Evolutionary conservation across 1,284 basidiomycete species (phyloP).

Genomic region (Malassezia dermatis): DNA sequence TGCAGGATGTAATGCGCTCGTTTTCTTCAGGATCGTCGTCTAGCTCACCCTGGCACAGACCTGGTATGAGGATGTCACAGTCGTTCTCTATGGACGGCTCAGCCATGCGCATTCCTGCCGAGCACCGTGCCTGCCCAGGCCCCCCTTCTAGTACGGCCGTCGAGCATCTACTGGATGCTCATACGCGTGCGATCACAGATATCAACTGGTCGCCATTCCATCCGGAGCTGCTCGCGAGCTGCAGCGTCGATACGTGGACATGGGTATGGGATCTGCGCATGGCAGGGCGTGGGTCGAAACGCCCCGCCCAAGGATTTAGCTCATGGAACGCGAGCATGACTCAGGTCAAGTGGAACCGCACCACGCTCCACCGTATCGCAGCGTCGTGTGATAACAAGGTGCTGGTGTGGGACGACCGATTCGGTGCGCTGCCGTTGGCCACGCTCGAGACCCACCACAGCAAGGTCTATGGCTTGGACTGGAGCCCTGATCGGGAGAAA

Average conservation of each 20-base stretch:
- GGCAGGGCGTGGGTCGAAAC: constrained; percentile 17
- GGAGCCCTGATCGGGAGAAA: constrained; percentile 31
- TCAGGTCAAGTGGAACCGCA: constrained; percentile 42
- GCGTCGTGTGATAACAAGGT: constrained; percentile 42
- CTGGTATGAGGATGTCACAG: neutral
- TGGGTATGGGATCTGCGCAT: constrained; percentile 46
- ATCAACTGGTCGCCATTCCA: constrained; percentile 47
- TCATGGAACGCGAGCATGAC: constrained; percentile 46
- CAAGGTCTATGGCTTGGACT: constrained; percentile 46
- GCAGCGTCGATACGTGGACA: constrained; percentile 46
- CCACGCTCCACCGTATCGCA: constrained; percentile 27
- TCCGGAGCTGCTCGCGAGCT: constrained; percentile 41
- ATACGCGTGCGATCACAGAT: constrained; percentile 44
- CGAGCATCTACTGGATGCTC: constrained; percentile 38
- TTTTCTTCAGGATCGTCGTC: neutral
- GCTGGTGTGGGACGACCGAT: constrained; percentile 45
- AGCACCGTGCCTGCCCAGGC: neutral
- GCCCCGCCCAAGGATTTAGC: constrained; percentile 40
- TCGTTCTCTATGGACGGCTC: neutral
- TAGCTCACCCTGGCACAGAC: neutral
- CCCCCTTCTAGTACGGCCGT: constrained; percentile 6
- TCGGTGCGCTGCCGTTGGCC: constrained; percentile 30
- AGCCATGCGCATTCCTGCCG: neutral
- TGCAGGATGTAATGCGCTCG: neutral
- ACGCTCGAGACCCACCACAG: constrained; percentile 41